Percentiles rank a stretch among this genome's conserved stretches.
phyloP scores from a whole-genome alignment of 345 rosid genomes.

The Corchorus capsularis region DNA sequence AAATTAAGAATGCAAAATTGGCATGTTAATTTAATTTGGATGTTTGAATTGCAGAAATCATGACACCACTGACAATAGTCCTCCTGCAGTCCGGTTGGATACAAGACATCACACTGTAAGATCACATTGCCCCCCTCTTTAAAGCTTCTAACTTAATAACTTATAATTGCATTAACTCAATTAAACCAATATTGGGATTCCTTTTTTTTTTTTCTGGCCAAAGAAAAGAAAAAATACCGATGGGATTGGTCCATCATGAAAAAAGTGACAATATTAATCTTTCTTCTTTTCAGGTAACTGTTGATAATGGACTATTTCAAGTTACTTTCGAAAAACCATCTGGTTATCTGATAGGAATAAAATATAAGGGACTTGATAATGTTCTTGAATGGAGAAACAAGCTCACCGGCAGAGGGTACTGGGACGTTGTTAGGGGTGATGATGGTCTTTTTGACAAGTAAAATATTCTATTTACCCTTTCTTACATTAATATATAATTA shows the following conservation, averaged over 20 bases:
- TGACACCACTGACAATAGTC: background rate
- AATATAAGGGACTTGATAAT: conserved; percentile 63
- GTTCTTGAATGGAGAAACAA: conserved; percentile 41
- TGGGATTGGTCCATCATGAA: background rate
- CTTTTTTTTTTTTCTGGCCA: too few relatives aligned
- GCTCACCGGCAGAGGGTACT: conserved; percentile 68
- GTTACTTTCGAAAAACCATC: conserved; percentile 60
- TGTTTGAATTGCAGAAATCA: background rate
- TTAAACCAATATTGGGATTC: too few relatives aligned
- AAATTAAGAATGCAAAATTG: background rate
- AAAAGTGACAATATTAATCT: too few relatives aligned
- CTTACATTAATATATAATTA: background rate
- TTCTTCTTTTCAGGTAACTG: conserved; percentile 43
- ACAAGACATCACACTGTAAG: background rate
- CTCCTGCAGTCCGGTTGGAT: background rate
- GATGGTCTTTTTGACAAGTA: conserved; percentile 49
- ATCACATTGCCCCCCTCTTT: background rate
- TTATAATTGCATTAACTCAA: too few relatives aligned
- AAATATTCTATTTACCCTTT: conserved; percentile 7
- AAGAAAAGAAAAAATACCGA: background rate
- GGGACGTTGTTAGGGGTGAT: conserved; percentile 80
- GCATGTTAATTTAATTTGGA: too few relatives aligned
- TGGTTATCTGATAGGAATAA: conserved; percentile 65
- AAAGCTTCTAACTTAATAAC: background rate
- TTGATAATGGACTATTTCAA: conserved; percentile 68